Base-by-base conservation (phyloP, 2,329 filamentous ascomycete species). In the Curvularia sp. region DNA sequence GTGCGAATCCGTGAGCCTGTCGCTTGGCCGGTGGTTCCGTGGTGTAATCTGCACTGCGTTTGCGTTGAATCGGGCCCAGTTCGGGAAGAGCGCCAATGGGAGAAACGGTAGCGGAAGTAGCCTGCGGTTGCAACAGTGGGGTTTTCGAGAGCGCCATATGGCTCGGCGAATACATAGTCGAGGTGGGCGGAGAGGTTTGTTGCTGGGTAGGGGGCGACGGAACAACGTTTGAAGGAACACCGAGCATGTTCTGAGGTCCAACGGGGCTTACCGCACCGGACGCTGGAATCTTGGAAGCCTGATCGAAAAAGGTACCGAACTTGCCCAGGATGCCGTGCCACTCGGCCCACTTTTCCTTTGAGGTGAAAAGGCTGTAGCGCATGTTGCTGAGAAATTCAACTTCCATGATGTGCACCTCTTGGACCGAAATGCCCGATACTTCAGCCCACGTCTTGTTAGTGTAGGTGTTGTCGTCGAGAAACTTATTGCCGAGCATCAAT, bases 391-490 rank as follows among this genome's bases (percentile, higher is more conserved):
- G 82, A 70, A 99, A 99, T 77, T 99, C 95, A n/a, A 99, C 95
- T 77, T 99, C 95, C 95, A 99, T 99, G 44, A 97, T 90, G 75
- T 99, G 95, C 51, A 99, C 97, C 78, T 99, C 95, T 60, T 90
- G 88, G 12, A 98, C 94, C 1, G 91, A 88, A 61, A 99, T 97
- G 44, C 91, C 91, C 0, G 95, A 98, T 10, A 99, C 95, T 71
- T 99, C 95, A 2, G 94, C 95, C 95, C 95, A 99, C 0, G 95
- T 99, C 82, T 98, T 97, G 82, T 99, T 99, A 38, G 95, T 98
- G 79, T 99, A 99, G 0, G 95, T 98, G 77, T 98, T 99, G 77
- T 99, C 95, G 74, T 99, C 95, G 69, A 99, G 81, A 75, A 98
- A 99, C 81, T 99, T 99, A 78, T 99, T 99, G 61, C 93, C 94